Evolutionary conservation across 2,329 filamentous ascomycete species (phyloP).

Genomic region (Ophiostoma himal-ulmi): DNA sequence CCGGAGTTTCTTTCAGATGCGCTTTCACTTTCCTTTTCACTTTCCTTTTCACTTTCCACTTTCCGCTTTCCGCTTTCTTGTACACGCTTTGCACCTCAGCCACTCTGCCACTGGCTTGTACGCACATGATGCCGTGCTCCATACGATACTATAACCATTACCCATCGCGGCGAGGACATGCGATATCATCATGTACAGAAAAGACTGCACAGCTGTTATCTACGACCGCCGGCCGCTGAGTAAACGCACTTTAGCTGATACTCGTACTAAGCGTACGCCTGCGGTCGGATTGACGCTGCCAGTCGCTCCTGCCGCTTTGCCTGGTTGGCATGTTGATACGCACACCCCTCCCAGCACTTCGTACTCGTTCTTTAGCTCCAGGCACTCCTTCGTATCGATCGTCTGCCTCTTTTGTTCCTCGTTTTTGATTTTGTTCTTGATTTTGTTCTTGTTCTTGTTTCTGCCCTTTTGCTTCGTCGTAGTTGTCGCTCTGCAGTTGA

Average conservation of each 20-base stretch:
- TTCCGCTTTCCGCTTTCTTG: too few relatives aligned
- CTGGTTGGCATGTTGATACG: not conserved
- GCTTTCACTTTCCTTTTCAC: too few relatives aligned
- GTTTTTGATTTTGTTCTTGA: not conserved
- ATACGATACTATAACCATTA: not conserved
- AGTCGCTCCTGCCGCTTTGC: not conserved
- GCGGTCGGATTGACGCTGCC: too few relatives aligned
- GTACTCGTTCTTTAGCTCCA: conserved; percentile 10
- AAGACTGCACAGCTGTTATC: not conserved
- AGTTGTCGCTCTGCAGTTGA: too few relatives aligned
- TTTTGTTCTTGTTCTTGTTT: not conserved
- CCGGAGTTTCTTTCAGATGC: not conserved
- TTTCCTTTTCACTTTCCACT: too few relatives aligned
- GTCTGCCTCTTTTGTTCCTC: not conserved
- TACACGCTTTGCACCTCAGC: too few relatives aligned
- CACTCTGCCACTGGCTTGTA: not conserved
- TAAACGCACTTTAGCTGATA: not conserved
- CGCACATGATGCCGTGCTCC: too few relatives aligned
- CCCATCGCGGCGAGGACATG: too few relatives aligned
- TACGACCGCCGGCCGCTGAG: not conserved
- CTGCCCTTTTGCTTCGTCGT: not conserved
- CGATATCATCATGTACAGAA: too few relatives aligned
- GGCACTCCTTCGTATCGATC: conserved; percentile 3
- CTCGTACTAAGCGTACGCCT: too few relatives aligned
- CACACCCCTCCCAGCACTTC: not conserved